Evolutionary conservation across 495 filamentous ascomycete species (phyloP), one percentile per base, ranked within the genome.

Genomic region (Tuber umbilicatum): DNA sequence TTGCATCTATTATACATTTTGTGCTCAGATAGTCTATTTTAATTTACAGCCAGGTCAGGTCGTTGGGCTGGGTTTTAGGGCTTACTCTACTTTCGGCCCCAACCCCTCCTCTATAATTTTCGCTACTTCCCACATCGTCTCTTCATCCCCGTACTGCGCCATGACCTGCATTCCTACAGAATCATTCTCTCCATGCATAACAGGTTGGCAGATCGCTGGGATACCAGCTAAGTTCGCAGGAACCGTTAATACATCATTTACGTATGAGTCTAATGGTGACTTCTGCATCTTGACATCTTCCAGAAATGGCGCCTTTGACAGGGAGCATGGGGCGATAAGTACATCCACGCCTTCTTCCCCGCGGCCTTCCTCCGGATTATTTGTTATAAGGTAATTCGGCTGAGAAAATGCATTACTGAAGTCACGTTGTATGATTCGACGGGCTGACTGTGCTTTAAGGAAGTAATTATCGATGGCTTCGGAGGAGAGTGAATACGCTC

Each of bases 401-500:
- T 89, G 81, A 19, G 82, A 78, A 80, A 99, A 98, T 4, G 91
- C 89, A 17, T 88, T 81, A 80, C 97, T 88, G 80, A 99, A 98
- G 78, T 99, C 96, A 35, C 85, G 83, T 82, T 92, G 89, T 7
- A 99, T 92, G 19, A 97, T 85, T 69, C 93, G 87, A 5, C 95
- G 91, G 68, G 97, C 88, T 73, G 89, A 89, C 83, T 99, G 95
- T 71, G 95, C 95, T 83, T 97, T 89, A 71, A 97, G 89, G 82
- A 99, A 99, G 83, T 98, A 97, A 81, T 98, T 98, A 80, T 97
- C 91, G 75, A 96, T 96, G 17, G 93, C 93, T 76, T 90, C 89
- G 1, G 95, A 93, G 84, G 93, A 97, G 70, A 99, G 86, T 47
- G 90, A 94, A 78, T 97, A 99, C 10, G 94, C 89, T 19, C 95